Conservation (phyloP, 805 yeast species). For the Tetrapisispora arboricola region DNA sequence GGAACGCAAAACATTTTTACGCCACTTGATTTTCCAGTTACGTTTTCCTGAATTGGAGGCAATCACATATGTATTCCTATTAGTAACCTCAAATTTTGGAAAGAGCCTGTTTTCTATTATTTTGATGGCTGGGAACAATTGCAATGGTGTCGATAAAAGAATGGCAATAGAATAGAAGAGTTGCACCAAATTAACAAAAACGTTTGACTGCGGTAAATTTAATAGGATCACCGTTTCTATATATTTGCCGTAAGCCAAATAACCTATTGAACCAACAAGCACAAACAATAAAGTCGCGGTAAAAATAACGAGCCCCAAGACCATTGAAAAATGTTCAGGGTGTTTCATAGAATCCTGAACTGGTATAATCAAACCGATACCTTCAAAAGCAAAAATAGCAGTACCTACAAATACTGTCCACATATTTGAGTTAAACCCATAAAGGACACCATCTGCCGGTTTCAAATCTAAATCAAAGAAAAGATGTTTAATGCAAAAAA, state of each 20-base stretch:
- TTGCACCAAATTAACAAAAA: conserved; percentile 54
- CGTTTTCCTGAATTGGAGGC: conserved; percentile 43
- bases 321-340: conserved; percentile 63
- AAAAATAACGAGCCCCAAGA: conserved; percentile 47
- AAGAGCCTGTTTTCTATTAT: conserved; percentile 58
- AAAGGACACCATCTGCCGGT: conserved; percentile 42
- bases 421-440: conserved; percentile 41
- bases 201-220: conserved; percentile 60
- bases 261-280: conserved; percentile 57
- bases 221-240: conserved; percentile 60
- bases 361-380: conserved; percentile 73
- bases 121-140: conserved; percentile 68
- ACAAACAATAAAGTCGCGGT: conserved; percentile 57
- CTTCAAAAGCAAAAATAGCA: conserved; percentile 83
- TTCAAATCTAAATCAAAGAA: conserved; percentile 28
- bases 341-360: conserved; percentile 72
- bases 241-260: conserved; percentile 53
- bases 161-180: conserved; percentile 66
- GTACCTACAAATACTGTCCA: conserved; percentile 74
- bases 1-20: conserved; percentile 50
- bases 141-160: conserved; percentile 69
- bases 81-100: conserved; percentile 17
- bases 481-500: conserved; percentile 36
- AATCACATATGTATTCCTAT: conserved; percentile 2
- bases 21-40: conserved; percentile 48